Conservation (phyloP, 2,329 filamentous ascomycete genomes). For the Fusarium clavum region DNA sequence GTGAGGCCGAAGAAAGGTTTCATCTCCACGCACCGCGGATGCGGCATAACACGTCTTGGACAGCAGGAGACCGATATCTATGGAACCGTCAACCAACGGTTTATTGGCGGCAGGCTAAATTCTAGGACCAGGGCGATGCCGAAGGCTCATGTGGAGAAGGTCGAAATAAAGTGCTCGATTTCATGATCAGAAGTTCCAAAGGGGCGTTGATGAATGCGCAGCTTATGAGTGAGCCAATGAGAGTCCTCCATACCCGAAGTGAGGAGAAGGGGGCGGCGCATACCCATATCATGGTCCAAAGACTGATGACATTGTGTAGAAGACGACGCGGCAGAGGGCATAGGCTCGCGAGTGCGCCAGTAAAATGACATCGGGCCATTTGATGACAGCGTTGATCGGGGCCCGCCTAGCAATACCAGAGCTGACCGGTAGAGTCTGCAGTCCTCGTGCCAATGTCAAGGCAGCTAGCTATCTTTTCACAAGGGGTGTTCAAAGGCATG, state of each 20-base stretch:
- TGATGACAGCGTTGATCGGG: conserved; percentile 33
- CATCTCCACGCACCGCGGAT: conserved; percentile 44
- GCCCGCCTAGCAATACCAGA: conserved; percentile 34
- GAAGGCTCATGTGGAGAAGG: conserved; percentile 32
- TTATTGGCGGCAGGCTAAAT: conserved; percentile 25
- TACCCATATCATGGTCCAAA: conserved; percentile 30
- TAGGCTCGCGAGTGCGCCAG: conserved; percentile 38
- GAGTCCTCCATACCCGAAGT: conserved; percentile 47
- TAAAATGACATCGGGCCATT: conserved; percentile 33
- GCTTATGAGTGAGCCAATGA: conserved; percentile 45
- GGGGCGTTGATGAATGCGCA: conserved; percentile 38
- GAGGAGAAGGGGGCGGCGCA: conserved; percentile 39
- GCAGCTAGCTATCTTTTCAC: conserved; percentile 23
- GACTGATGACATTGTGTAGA: conserved; percentile 28
- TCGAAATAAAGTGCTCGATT: conserved; percentile 34
- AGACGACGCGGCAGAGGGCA: conserved; percentile 32
- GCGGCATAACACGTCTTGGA: conserved; percentile 41
- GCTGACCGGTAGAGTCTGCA: conserved; percentile 27
- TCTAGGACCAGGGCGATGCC: conserved; percentile 31
- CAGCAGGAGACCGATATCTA: conserved; percentile 31
- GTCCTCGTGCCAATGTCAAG: conserved; percentile 22
- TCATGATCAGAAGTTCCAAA: conserved; percentile 39
- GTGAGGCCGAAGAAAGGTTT: conserved; percentile 46
- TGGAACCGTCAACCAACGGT: conserved; percentile 29
- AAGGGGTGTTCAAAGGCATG: conserved; percentile 14